Evolutionary conservation across 73 alveolate species (phyloP), one percentile per base, ranked within the genome.

Genomic region (Paramecium tetraurelia): DNA sequence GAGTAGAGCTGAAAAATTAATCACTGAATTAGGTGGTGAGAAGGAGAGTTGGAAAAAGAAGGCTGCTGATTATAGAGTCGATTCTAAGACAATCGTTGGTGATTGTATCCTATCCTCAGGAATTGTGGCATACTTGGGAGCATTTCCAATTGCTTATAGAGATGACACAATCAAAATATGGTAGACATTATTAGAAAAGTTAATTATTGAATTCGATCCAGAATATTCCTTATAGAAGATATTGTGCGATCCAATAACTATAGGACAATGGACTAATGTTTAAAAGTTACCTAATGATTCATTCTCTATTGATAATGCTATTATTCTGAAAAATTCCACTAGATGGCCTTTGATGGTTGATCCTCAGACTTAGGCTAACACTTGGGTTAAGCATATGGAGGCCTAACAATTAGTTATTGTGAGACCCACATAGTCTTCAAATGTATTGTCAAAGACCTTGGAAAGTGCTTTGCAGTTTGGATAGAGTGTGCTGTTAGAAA

Each of bases 331-430:
- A 16, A 96, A 98, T 94, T 95, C 99, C 92, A 96, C 98, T 87
- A 98, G 99, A 95, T 99, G 99, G 99, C 99, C 99, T 59, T 94
- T 98, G 80, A 97, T 98, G 99, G 98, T 99, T 57, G 99, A 99
- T 94, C 99, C 99, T 44, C 98, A 99, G 86, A 97, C 97, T 90
- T 98, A 99, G 90, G 99, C 99, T n/a, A 97, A 96, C 90, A 95
- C 88, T 70, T 98, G 98, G 98, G 97, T 97, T 29, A 98, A 95
- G 92, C 93, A 93, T 71, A 93, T 90, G 97, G 99, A 85, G 95
- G 93, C 95, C 58, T 97, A 58, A 87, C 87, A 95, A 93, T 92
- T 95, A 93, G 90, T 93, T 86, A 95, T 95, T 86, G 41, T 95
- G 80, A 86, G 95, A 92, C 94, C 98, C 96, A 93, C 96, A 95